phyloP scores from a whole-genome alignment of 805 yeast species.

The Wickerhamomyces alni region DNA sequence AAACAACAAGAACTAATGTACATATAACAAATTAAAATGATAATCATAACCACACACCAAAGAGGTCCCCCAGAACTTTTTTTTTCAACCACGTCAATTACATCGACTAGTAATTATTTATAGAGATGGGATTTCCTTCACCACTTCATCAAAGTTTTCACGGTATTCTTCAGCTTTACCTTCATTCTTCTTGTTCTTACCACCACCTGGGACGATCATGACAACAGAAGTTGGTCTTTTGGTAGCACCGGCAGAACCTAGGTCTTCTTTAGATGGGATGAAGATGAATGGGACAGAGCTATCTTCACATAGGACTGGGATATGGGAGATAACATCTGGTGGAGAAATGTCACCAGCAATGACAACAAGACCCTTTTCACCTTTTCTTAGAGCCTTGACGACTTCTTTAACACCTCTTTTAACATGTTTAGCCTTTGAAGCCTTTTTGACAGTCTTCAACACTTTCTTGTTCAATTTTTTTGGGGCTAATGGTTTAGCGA shows the following conservation, averaged over 20 bases:
- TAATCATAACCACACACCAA: neutral
- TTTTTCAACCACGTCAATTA: neutral
- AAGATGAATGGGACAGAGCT: constrained; percentile 84
- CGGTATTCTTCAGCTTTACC: constrained; percentile 81
- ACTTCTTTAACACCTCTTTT: constrained; percentile 99
- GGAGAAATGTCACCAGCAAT: constrained; percentile 99
- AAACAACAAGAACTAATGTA: constrained; percentile 3
- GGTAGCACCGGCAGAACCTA: constrained; percentile 98
- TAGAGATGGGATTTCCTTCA: constrained; percentile 66
- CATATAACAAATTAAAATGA: constrained; percentile 2
- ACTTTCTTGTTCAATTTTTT: constrained; percentile 94
- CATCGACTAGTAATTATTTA: no score
- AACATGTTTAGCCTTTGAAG: constrained; percentile 96
- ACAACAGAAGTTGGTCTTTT: constrained; percentile 98
- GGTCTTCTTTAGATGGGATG: constrained; percentile 95
- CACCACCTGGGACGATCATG: constrained; percentile 95
- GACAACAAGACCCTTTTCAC: constrained; percentile 93
- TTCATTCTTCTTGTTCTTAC: constrained; percentile 66
- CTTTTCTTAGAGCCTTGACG: constrained; percentile 94
- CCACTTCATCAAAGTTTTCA: constrained; percentile 88
- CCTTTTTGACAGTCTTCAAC: constrained; percentile 92
- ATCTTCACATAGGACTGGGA: constrained; percentile 97
- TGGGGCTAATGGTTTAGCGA: constrained; percentile 92
- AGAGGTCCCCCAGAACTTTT: neutral
- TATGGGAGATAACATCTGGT: constrained; percentile 92